Conservation (phyloP, 495 filamentous ascomycete genomes). For the Aspergillus steynii region DNA sequence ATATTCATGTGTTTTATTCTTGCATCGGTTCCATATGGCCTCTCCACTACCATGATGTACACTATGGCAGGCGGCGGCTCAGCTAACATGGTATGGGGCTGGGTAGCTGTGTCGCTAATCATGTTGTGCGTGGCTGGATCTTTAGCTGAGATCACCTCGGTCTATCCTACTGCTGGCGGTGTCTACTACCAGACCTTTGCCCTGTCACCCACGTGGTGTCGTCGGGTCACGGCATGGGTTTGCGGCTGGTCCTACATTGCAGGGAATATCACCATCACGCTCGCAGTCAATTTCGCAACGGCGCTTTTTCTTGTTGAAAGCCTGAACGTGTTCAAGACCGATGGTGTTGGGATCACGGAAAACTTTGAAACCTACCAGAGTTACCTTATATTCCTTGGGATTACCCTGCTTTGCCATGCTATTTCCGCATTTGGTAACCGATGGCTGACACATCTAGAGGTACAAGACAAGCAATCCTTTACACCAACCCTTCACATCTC, state of each 20-base stretch:
- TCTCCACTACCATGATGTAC: slow-evolving; percentile 61
- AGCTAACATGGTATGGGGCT: slow-evolving; percentile 61
- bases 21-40: slow-evolving; percentile 57
- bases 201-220: slow-evolving; percentile 46
- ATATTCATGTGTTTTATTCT: slow-evolving; percentile 44
- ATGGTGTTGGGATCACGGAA: slow-evolving; percentile 30
- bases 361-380: slow-evolving; percentile 41
- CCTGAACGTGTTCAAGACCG: slow-evolving; percentile 37
- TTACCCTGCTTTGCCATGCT: slow-evolving; percentile 46
- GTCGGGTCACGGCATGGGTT: slow-evolving; percentile 57
- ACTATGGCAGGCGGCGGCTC: slow-evolving; percentile 59
- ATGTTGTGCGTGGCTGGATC: slow-evolving; percentile 63
- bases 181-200: slow-evolving; percentile 70
- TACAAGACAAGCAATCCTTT: slow-evolving; percentile 16
- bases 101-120: slow-evolving; percentile 60
- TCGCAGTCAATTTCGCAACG: slow-evolving; percentile 36
- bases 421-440: slow-evolving; percentile 25
- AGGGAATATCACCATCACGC: slow-evolving; percentile 58
- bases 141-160: slow-evolving; percentile 64
- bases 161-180: slow-evolving; percentile 61
- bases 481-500: slow-evolving; percentile 35
- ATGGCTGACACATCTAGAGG: slow-evolving; percentile 37
- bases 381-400: slow-evolving; percentile 56
- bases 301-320: slow-evolving; percentile 25
- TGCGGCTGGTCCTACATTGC: slow-evolving; percentile 69